These are phyloP conservation scores for Amanita rimosa DNA, from an alignment of 768 basidiomycete genomes.

Conservation along the genomic window DNA sequence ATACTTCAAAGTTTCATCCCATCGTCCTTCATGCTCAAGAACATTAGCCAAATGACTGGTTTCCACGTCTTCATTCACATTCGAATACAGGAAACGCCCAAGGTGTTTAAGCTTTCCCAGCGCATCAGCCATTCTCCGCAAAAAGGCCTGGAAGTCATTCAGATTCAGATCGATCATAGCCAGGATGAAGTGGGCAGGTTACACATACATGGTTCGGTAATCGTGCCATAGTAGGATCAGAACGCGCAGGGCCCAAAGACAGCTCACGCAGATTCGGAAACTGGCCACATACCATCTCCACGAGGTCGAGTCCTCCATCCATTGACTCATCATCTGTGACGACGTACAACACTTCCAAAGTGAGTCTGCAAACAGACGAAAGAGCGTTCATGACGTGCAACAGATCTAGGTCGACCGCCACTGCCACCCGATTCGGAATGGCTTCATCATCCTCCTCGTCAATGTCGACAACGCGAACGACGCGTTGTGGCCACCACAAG, in stretches of 20 bases:
- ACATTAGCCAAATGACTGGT: neutral
- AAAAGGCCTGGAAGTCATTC: neutral
- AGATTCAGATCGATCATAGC: neutral
- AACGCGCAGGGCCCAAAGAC: conserved; percentile 1
- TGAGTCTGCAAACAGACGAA: neutral
- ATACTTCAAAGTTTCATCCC: neutral
- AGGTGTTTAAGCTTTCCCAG: neutral
- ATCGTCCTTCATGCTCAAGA: neutral
- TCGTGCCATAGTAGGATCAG: neutral
- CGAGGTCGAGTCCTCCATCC: neutral
- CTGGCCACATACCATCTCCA: neutral
- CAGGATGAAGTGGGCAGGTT: neutral
- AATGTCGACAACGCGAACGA: neutral
- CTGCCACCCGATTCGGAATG: neutral
- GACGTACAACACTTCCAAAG: neutral
- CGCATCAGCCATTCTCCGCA: neutral
- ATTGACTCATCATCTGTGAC: neutral
- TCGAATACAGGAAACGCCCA: neutral
- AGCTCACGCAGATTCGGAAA: conserved; percentile 4
- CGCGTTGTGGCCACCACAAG: conserved; percentile 3
- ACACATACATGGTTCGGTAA: neutral
- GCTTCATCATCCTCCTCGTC: neutral
- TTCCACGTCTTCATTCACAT: neutral
- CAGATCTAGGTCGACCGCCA: neutral
- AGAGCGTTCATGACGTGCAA: conserved; percentile 2